Base-by-base conservation (phyloP, 345 rosid species). In the Eucalyptus grandis region DNA sequence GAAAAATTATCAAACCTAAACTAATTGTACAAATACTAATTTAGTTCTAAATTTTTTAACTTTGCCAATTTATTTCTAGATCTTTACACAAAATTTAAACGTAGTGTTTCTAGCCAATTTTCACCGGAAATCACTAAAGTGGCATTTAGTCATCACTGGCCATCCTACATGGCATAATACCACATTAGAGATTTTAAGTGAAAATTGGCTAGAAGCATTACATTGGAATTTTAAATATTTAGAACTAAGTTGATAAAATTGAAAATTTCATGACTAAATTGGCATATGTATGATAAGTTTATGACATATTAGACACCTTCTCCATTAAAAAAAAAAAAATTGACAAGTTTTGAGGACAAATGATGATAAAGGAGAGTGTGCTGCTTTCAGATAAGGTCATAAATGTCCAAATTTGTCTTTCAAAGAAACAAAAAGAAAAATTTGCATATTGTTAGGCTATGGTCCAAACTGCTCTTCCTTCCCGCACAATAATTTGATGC, bases 51-150 rank as follows among this genome's bases (percentile, higher is more conserved):
- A 37, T 0, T 21, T 77, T 37, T 77, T 6, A 10, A 21, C 11
- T 77, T 72, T 77, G 8, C 3, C 47, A 6, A 37, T 21, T 11
- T 37, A 21, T 12, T 77, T 22, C 14, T 77, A 17, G 17, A 19
- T 6, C 27, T 37, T 21, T 77, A 2, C 2, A 2, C 14, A 22
- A 19, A 37, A 77, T 37, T 77, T 22, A 11, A 37, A 37, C 37
- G 26, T 21, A 77, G 46, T 6, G 14, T 6, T 77, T 37, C 0
- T 6, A 9, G 14, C 12, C 4, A 21, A 22, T 40, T 19, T 77
- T 77, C 3, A 2, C 2, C 1, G 1, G 1, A 69, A 69, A 17
- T 37, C 5, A 4, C 14, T 4, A 3, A 37, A 3, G 8, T 21
- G 83, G 14, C 14, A 11, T 72, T 3, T 21, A 34, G 7, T 34